Evolutionary conservation across 768 basidiomycete species (phyloP), one percentile per base, ranked within the genome.

Genomic region (Panaeolus papilionaceus): DNA sequence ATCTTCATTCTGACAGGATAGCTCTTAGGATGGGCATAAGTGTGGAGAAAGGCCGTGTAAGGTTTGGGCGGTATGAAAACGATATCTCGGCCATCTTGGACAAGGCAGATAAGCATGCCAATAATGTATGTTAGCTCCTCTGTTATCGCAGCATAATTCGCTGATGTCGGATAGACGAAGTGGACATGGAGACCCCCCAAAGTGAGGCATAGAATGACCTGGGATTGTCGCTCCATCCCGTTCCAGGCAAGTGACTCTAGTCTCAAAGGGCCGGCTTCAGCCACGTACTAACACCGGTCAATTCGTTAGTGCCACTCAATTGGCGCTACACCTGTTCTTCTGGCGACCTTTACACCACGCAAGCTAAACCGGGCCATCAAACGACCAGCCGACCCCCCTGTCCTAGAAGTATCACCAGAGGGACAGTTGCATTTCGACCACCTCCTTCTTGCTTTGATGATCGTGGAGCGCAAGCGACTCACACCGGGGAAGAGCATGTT

Each of bases 371-470:
- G 44, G 28, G 54, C 54, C 54, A 58, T 58, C 54, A 58, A 58
- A 37, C 54, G 54, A 64, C 68, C 47, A 64, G 33, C n/a, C 38
- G 9, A 23, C 38, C 26, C 45, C 16, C 49, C 45, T 4, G 14
- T 47, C 18, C 68, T 74, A 11, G 66, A 70, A 44, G 70, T 74
- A 9, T 70, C 65, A 14, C 72, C 73, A 14, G 62, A 67, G 37
- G 74, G 74, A 20, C 74, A 73, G 38, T 20, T 38, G 14, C 69
- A 67, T 39, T 71, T 75, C 26, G 73, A 75, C n/a, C 66, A 71
- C 49, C 64, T 75, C 28, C 16, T 73, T 2, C 63, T 75, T 45
- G 69, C 71, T 33, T 66, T 75, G 6, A 64, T 71, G 26, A 63
- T 72, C 12, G 68, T 73, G n/a, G 72, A 73, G 49, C 38, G 70